These are phyloP conservation scores for Penicillium sp. DNA, from an alignment of 2,329 filamentous ascomycete genomes.

Conservation along the genomic window DNA sequence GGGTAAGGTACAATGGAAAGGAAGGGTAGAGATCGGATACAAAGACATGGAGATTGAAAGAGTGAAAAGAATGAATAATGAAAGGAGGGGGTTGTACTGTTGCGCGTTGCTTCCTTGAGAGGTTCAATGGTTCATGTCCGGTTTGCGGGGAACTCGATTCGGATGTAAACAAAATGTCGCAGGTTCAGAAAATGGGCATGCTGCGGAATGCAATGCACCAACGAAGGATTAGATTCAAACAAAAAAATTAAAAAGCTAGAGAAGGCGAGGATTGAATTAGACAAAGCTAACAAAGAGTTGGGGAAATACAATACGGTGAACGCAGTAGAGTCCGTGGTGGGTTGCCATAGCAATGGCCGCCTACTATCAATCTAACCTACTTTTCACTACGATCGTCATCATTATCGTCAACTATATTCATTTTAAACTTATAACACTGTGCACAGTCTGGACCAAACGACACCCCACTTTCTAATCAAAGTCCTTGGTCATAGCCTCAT, in stretches of 20 bases:
- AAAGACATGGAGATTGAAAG: slow-evolving; percentile 11
- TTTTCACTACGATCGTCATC: neutral
- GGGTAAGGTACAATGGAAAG: slow-evolving; percentile 12
- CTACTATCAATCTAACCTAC: neutral
- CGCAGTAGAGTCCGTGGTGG: neutral
- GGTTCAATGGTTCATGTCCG: slow-evolving; percentile 5
- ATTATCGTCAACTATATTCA: neutral
- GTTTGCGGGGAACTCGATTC: slow-evolving; percentile 1
- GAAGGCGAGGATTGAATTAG: neutral
- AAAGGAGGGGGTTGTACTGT: slow-evolving; percentile 21
- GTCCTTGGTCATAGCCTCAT: slow-evolving; percentile 31
- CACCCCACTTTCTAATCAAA: slow-evolving; percentile 24
- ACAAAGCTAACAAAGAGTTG: slow-evolving; percentile 2
- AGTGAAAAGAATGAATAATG: neutral
- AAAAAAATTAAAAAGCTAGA: neutral
- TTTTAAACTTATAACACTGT: neutral
- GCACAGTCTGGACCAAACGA: neutral
- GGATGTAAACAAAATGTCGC: slow-evolving; percentile 4
- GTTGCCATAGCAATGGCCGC: slow-evolving; percentile 33
- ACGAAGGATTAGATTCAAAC: neutral
- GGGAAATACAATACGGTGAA: neutral
- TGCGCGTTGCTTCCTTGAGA: slow-evolving; percentile 5
- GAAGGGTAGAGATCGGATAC: neutral
- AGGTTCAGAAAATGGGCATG: slow-evolving; percentile 16
- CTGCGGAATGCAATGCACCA: slow-evolving; percentile 13